Conservation (phyloP, 768 basidiomycete genomes). For the Polyporus arcularius region DNA sequence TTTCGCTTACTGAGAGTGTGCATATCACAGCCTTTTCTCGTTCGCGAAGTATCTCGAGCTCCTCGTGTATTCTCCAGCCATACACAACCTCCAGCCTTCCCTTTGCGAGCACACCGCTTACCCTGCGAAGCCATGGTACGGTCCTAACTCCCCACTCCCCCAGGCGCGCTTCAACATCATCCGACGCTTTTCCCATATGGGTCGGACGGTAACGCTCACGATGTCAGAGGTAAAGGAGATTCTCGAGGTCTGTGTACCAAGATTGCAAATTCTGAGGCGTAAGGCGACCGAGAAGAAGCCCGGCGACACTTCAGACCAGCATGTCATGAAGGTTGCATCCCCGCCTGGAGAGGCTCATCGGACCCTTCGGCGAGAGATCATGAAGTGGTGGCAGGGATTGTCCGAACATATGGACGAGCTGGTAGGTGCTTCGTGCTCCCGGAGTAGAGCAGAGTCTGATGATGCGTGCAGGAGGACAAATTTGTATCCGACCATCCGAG, state of each 20-base stretch:
- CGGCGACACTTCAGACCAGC: constrained; percentile 5
- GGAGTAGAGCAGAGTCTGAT: neutral
- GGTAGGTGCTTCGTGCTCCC: constrained; percentile 37
- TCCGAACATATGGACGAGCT: constrained; percentile 61
- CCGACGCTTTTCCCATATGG: constrained; percentile 42
- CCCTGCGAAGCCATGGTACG: constrained; percentile 21
- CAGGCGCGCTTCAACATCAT: constrained; percentile 38
- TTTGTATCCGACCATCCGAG: constrained; percentile 26
- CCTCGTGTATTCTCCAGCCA: constrained; percentile 27
- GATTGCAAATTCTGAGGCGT: constrained; percentile 52
- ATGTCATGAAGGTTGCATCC: constrained; percentile 2
- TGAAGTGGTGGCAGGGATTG: constrained; percentile 65
- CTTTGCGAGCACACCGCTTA: constrained; percentile 29
- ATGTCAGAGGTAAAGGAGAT: constrained; percentile 52
- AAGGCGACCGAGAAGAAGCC: constrained; percentile 20
- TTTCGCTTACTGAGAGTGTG: neutral
- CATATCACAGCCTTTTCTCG: constrained; percentile 25
- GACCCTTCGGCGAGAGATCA: constrained; percentile 59
- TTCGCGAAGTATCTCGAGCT: constrained; percentile 33
- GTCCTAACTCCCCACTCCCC: constrained; percentile 28
- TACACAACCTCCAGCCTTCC: constrained; percentile 16
- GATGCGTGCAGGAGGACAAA: constrained; percentile 43
- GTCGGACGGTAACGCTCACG: constrained; percentile 43
- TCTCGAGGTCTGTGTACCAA: constrained; percentile 62
- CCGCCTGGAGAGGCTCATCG: constrained; percentile 42